Evolutionary conservation across 495 filamentous ascomycete species (phyloP), one percentile per base, ranked within the genome.

Genomic region (Cryomyces antarcticus): DNA sequence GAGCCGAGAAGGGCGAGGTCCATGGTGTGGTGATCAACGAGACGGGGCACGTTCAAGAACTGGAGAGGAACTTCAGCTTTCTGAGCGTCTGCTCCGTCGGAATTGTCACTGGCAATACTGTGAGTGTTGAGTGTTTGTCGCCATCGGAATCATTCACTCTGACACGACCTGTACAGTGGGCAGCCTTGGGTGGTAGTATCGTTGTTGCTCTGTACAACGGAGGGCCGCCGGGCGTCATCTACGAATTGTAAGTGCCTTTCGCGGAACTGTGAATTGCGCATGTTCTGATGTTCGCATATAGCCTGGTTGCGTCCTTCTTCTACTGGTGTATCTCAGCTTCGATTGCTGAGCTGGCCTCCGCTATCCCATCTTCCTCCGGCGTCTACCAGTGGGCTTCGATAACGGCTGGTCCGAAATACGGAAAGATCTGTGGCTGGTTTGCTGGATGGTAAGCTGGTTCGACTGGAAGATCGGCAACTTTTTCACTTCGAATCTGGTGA

Each of bases 311-410:
- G 27, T 71, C 34, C 54, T 61, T 75, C 9, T 78, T 73, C 45
- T 64, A 64, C 44, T 55, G 55, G 39, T 51, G 62, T 43, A 57
- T 64, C 37, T 60, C 49, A 0, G 68, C 72, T 4, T 76, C 70
- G 4, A 70, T 81, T 31, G 72, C 75, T 6, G 72, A 55, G 61
- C 65, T 88, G 38, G 77, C 83, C 7, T 86, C 81, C 1, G 69
- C 78, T 1, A 80, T 89, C 49, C 82, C 82, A 1, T 83, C 80
- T 0, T 71, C 76, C 6, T 79, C 75, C n/a, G 80, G 82, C 34
- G 82, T 93, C 2, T 88, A 88, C 49, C 82, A 89, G 56, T 89
- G 82, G 82, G 80, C 82, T 4, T 75, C 77, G 0, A 68, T 87
- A 11, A 82, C 82, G 0, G 74, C 72, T 5, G 80, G 80, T 2